These are phyloP conservation scores for Cryptococcus wingfieldii DNA, from an alignment of 1,284 basidiomycete genomes.

Conservation along the genomic window DNA sequence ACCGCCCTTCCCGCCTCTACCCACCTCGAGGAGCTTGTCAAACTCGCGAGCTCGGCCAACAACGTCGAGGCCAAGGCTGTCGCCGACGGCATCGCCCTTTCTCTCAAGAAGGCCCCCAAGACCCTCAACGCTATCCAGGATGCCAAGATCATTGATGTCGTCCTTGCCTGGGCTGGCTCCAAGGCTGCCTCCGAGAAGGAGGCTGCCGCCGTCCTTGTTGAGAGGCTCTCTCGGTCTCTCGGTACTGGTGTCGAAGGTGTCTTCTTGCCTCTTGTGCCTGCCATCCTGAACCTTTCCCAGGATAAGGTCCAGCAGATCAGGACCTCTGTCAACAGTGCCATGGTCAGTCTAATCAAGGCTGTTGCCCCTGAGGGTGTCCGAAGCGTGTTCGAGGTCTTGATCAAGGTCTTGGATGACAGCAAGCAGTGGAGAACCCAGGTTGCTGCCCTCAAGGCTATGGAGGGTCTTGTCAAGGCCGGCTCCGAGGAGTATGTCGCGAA, in stretches of 20 bases:
- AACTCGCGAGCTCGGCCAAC: slow-evolving; percentile 39
- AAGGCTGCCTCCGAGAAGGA: slow-evolving; percentile 90
- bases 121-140: slow-evolving; percentile 40
- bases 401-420: slow-evolving; percentile 64
- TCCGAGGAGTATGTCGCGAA: slow-evolving; percentile 78
- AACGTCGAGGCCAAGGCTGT: slow-evolving; percentile 46
- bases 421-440: slow-evolving; percentile 97
- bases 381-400: slow-evolving; percentile 67
- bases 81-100: slow-evolving; percentile 43
- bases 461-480: slow-evolving; percentile 62
- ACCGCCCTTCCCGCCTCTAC: slow-evolving; percentile 40
- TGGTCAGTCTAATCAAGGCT: slow-evolving; percentile 78
- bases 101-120: slow-evolving; percentile 38
- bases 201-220: slow-evolving; percentile 79
- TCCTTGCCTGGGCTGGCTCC: slow-evolving; percentile 71
- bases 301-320: slow-evolving; percentile 95
- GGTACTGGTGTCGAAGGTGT: slow-evolving; percentile 76
- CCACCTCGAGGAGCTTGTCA: slow-evolving; percentile 31
- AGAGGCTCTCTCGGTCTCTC: slow-evolving; percentile 67
- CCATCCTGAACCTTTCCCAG: slow-evolving; percentile 80
- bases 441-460: slow-evolving; percentile 83
- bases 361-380: slow-evolving; percentile 78
- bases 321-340: slow-evolving; percentile 72
- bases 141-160: slow-evolving; percentile 56
- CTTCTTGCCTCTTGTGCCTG: slow-evolving; percentile 71